Conservation (phyloP, 1,284 basidiomycete species). For the Microbotryum intermedium region DNA sequence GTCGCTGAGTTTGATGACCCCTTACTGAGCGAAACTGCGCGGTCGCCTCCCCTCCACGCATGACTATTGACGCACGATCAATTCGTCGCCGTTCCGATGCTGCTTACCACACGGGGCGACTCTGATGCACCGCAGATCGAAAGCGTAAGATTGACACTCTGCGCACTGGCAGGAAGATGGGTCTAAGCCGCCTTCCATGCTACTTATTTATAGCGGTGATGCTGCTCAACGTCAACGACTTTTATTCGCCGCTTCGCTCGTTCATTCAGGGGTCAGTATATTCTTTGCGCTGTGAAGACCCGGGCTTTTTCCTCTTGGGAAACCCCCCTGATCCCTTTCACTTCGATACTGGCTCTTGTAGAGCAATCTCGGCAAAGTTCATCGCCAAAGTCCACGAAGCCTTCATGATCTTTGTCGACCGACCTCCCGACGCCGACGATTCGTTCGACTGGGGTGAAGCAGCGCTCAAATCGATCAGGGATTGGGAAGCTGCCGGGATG, state of each 20-base stretch:
- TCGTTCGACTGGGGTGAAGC: constrained; percentile 33
- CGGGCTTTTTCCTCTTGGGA: background rate
- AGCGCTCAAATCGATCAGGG: constrained; percentile 31
- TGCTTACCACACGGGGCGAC: no score
- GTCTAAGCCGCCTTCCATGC: background rate
- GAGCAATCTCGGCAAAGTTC: constrained; percentile 36
- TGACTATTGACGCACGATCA: no score
- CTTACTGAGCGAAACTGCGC: background rate
- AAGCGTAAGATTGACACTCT: no score
- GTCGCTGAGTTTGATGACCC: background rate
- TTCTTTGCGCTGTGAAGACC: background rate
- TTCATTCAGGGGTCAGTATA: constrained; percentile 30
- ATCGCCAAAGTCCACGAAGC: constrained; percentile 30
- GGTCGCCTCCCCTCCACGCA: no score
- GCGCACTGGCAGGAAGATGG: no score
- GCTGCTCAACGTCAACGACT: constrained; percentile 36
- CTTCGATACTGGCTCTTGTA: background rate
- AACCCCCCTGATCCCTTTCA: background rate
- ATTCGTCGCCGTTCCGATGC: no score
- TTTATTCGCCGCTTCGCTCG: constrained; percentile 33
- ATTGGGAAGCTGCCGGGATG: constrained; percentile 21
- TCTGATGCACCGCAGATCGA: no score
- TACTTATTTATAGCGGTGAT: constrained; percentile 29
- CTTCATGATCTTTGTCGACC: constrained; percentile 30
- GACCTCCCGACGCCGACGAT: constrained; percentile 9